Evolutionary conservation across 23 red algal species (phyloP).

Genomic region (Gracilariopsis chorda): DNA sequence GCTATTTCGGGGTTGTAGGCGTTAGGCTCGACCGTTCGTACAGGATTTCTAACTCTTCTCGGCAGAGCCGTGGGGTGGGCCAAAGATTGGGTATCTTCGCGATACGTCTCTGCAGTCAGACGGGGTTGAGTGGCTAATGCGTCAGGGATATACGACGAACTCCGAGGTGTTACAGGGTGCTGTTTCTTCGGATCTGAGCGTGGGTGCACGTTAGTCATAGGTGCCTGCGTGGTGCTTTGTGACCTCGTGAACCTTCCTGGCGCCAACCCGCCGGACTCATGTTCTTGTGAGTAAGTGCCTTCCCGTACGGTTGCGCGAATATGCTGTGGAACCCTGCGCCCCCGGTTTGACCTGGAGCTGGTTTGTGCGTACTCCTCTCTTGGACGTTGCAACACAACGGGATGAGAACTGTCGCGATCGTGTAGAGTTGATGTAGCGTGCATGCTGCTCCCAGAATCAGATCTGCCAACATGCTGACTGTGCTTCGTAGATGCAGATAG

Average conservation of each 20-base stretch:
- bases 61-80: not conserved
- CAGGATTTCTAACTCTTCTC: not conserved
- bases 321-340: not conserved
- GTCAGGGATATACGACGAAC: not conserved
- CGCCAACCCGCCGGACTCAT: not conserved
- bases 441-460: not conserved
- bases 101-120: not conserved
- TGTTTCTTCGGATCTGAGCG: not conserved
- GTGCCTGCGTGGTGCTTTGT: not conserved
- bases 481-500: not conserved
- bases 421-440: not conserved
- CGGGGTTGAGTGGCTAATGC: not conserved
- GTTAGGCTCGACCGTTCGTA: not conserved
- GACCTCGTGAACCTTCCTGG: too few relatives aligned
- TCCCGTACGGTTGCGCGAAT: too few relatives aligned
- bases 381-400: slow-evolving; percentile 14
- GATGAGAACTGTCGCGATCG: not conserved
- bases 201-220: not conserved
- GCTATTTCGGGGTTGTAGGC: not conserved
- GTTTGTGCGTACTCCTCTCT: not conserved
- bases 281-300: not conserved
- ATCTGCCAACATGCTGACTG: not conserved
- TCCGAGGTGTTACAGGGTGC: not conserved
- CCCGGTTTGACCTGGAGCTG: not conserved
- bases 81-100: not conserved